phyloP scores from a whole-genome alignment of 164 flowering plant species.

The Umbellularia californica region DNA sequence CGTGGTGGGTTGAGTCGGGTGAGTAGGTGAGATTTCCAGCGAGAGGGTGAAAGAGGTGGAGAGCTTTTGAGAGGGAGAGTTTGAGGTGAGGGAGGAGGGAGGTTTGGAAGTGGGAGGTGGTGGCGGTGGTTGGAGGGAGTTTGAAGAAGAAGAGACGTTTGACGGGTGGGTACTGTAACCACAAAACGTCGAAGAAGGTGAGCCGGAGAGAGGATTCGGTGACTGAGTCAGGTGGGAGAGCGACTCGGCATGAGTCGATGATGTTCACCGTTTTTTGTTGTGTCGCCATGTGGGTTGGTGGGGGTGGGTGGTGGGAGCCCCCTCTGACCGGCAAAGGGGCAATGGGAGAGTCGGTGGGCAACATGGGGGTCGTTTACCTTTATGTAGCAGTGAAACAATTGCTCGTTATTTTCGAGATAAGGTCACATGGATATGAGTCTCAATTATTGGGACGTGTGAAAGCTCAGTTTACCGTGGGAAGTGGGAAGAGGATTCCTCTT shows the following conservation, averaged over 20 bases:
- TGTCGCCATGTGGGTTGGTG: too few species aligned
- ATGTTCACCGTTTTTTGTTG: not conserved
- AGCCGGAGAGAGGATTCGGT: not conserved
- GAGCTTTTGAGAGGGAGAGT: constrained; percentile 34
- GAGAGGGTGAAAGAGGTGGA: constrained; percentile 32
- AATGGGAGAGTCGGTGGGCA: too few species aligned
- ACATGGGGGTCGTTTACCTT: too few species aligned
- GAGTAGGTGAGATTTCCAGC: constrained; percentile 26
- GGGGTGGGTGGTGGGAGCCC: too few species aligned
- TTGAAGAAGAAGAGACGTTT: constrained; percentile 1
- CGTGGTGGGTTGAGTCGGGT: constrained; percentile 18
- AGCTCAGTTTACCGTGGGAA: too few species aligned
- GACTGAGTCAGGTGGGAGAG: constrained; percentile 1
- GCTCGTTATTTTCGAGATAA: too few species aligned
- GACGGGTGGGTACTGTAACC: not conserved
- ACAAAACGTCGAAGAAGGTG: constrained; percentile 1
- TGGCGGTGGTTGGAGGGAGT: not conserved
- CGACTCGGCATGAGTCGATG: not conserved
- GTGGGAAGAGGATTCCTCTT: too few species aligned
- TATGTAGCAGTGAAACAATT: too few species aligned
- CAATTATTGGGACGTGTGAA: too few species aligned
- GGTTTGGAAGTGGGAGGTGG: not conserved
- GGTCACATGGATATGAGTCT: too few species aligned
- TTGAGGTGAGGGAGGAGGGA: constrained; percentile 24
- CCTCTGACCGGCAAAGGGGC: too few species aligned